A percentile compares a stretch with the other conserved stretches of the same genome.
Evolutionary conservation across 2,329 filamentous ascomycete genomes (phyloP).

Genomic region (Aschersonia sp.): DNA sequence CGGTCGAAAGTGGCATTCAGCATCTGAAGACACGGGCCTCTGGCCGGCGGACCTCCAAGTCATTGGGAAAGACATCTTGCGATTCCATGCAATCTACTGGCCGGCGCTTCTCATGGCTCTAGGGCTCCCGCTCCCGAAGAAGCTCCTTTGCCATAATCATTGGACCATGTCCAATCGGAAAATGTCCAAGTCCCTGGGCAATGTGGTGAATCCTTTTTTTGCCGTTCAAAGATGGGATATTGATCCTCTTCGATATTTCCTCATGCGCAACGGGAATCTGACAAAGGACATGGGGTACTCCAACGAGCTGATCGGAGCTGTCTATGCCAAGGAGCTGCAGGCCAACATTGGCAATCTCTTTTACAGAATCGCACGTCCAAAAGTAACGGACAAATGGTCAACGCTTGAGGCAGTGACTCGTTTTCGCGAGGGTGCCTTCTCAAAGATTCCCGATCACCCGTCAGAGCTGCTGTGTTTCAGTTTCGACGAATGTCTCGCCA

Average conservation of each 20-base stretch:
- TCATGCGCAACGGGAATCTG: conserved; percentile 68
- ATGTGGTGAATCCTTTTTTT: conserved; percentile 88
- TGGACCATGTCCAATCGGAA: conserved; percentile 88
- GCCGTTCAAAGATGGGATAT: conserved; percentile 79
- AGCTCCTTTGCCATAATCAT: conserved; percentile 78
- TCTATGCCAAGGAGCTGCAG: conserved; percentile 70
- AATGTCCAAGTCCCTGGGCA: conserved; percentile 93
- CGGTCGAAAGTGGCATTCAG: conserved; percentile 43
- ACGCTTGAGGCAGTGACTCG: conserved; percentile 39
- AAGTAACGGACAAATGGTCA: conserved; percentile 42
- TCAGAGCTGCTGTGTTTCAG: conserved; percentile 10
- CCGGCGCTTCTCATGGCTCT: conserved; percentile 88
- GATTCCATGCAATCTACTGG: conserved; percentile 98
- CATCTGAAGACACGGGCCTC: conserved; percentile 43
- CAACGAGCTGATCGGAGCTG: conserved; percentile 58
- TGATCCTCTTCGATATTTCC: conserved; percentile 80
- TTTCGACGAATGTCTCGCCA: conserved; percentile 11
- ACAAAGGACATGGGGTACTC: conserved; percentile 70
- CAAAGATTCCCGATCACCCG: background rate
- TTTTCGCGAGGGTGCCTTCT: conserved; percentile 13
- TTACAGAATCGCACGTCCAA: conserved; percentile 52
- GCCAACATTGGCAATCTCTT: conserved; percentile 68
- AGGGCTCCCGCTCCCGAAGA: conserved; percentile 61
- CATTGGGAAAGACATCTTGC: conserved; percentile 90
- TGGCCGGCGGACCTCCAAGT: conserved; percentile 92